Percentiles rank a stretch among this genome's conserved stretches.
Evolutionary conservation across 2,329 filamentous ascomycete genomes (phyloP).

Genomic region (Fusarium sacchari): DNA sequence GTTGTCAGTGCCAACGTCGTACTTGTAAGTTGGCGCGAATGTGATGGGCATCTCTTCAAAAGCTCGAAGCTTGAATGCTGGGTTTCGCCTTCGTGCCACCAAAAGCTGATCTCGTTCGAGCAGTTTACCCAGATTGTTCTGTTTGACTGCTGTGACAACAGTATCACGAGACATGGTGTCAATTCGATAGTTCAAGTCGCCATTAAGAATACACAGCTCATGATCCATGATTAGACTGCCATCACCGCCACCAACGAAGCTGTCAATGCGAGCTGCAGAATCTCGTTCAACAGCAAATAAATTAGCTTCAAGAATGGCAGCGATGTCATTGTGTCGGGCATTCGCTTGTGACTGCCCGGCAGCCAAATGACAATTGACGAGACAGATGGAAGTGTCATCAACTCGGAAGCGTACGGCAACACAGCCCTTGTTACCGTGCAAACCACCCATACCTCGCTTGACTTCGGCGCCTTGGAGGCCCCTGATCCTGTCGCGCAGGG

Average conservation of each 20-base stretch:
- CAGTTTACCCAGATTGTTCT: conserved; percentile 83
- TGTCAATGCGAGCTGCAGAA: conserved; percentile 74
- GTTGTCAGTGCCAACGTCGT: conserved; percentile 92
- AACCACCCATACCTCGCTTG: conserved; percentile 94
- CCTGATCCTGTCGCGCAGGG: conserved; percentile 78
- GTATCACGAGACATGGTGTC: conserved; percentile 96
- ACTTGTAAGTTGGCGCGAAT: conserved; percentile 98
- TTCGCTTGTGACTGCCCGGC: conserved; percentile 92
- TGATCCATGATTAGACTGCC: conserved; percentile 95
- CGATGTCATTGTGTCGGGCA: conserved; percentile 91
- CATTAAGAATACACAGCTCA: conserved; percentile 96
- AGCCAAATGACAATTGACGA: conserved; percentile 96
- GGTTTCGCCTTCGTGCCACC: conserved; percentile 87
- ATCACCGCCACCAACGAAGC: conserved; percentile 91
- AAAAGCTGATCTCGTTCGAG: conserved; percentile 94
- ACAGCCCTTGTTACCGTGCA: conserved; percentile 97
- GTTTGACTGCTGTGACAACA: conserved; percentile 85
- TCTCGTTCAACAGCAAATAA: conserved; percentile 80
- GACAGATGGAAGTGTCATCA: conserved; percentile 93
- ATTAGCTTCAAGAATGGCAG: conserved; percentile 84
- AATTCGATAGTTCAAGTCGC: conserved; percentile 97
- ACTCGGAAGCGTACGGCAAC: conserved; percentile 91
- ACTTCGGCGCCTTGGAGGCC: conserved; percentile 84
- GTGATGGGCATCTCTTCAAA: conserved; percentile 92
- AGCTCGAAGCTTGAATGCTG: conserved; percentile 85